Evolutionary conservation across 1,284 basidiomycete species (phyloP).

Genomic region (Naganishia sp.): DNA sequence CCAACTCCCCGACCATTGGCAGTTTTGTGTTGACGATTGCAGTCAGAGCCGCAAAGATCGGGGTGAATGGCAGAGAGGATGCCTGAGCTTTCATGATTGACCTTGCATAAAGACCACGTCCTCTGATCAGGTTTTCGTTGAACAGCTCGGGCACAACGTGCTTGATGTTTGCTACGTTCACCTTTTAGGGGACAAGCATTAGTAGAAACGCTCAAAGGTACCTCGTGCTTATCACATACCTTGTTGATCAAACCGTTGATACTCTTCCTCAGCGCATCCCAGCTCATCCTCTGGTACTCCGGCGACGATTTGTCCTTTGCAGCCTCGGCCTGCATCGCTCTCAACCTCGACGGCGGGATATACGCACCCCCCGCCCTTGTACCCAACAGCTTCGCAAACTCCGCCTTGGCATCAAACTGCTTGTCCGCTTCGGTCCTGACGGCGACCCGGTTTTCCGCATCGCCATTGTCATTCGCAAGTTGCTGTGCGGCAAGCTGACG

Average conservation of each 20-base stretch:
- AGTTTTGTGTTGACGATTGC: constrained; percentile 97
- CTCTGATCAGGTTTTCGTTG: constrained; percentile 85
- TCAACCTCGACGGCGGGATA: constrained; percentile 88
- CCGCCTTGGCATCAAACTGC: constrained; percentile 64
- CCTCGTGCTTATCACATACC: constrained; percentile 46
- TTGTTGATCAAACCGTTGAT: constrained; percentile 99
- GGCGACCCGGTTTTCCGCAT: constrained; percentile 39
- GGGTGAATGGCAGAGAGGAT: constrained; percentile 94
- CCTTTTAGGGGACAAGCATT: constrained; percentile 47
- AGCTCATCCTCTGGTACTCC: constrained; percentile 94
- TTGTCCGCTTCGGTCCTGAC: constrained; percentile 48
- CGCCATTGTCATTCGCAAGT: constrained; percentile 61
- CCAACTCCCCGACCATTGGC: constrained; percentile 90
- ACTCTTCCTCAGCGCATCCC: constrained; percentile 96
- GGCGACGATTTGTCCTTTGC: constrained; percentile 77
- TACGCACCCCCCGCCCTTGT: constrained; percentile 89
- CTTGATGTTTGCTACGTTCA: constrained; percentile 95
- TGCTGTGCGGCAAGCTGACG: constrained; percentile 73
- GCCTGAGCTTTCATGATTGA: constrained; percentile 98
- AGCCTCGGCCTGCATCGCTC: constrained; percentile 85
- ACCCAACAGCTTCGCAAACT: constrained; percentile 75
- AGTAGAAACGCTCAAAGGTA: not conserved
- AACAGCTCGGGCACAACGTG: constrained; percentile 92
- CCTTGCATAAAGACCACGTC: constrained; percentile 82
- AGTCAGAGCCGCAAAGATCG: constrained; percentile 92